A percentile compares a stretch with the other conserved stretches of the same genome.
These are phyloP conservation scores for Colletotrichum liaoningense DNA, from an alignment of 2,329 filamentous ascomycete species.

Conservation along the genomic window DNA sequence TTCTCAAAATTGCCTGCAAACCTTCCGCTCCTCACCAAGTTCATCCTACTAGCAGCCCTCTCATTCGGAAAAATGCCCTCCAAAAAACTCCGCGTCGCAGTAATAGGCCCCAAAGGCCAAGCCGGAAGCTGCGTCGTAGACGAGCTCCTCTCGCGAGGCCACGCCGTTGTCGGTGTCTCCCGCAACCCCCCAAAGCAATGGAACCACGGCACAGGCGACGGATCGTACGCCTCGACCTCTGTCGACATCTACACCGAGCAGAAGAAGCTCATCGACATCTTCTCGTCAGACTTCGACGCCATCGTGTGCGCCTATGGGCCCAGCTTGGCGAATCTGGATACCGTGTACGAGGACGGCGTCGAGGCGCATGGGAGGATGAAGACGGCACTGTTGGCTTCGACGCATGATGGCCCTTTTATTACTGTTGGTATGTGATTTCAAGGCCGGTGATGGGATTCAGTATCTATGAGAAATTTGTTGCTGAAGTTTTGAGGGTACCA, in stretches of 20 bases:
- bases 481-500: not conserved
- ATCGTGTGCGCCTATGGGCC: conserved; percentile 12
- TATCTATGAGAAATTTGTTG: not conserved
- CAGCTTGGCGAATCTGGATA: not conserved
- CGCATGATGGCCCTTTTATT: not conserved
- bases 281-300: not conserved
- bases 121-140: conserved; percentile 8
- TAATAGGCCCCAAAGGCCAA: conserved; percentile 4
- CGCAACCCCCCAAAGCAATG: not conserved
- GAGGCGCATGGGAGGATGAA: conserved; percentile 1
- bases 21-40: too few species aligned
- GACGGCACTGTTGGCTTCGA: not conserved
- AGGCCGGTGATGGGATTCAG: too few species aligned
- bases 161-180: not conserved
- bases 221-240: not conserved
- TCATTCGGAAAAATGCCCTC: too few species aligned
- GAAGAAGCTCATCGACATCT: not conserved
- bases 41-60: too few species aligned
- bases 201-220: not conserved
- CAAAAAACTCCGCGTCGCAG: not conserved
- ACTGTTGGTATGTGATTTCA: not conserved
- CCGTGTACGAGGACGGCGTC: not conserved
- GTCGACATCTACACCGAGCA: not conserved
- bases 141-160: not conserved
- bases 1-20: too few species aligned